Percentiles rank a stretch among this genome's conserved stretches.
These are phyloP conservation scores for Saitozyma podzolica DNA, from an alignment of 768 basidiomycete genomes.

Conservation along the genomic window DNA sequence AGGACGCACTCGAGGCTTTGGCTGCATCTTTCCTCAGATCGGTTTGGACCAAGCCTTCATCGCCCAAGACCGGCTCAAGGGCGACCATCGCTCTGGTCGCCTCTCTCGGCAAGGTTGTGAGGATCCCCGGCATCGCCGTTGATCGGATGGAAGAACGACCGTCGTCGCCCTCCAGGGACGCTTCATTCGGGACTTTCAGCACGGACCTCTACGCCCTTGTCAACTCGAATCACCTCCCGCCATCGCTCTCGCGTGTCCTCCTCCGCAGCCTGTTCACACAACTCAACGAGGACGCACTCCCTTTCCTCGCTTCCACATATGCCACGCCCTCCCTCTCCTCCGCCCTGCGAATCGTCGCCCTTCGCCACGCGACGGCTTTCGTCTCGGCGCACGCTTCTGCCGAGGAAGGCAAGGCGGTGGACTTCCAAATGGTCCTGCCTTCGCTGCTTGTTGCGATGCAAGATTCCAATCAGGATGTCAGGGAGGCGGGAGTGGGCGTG, in stretches of 20 bases:
- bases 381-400: conserved; percentile 67
- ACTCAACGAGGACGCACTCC: conserved; percentile 68
- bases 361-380: conserved; percentile 77
- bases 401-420: conserved; percentile 56
- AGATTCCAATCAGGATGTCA: conserved; percentile 38
- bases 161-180: conserved; percentile 1
- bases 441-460: conserved; percentile 40
- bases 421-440: conserved; percentile 55
- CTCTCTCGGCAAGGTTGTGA: conserved; percentile 27
- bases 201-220: conserved; percentile 67
- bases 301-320: conserved; percentile 79
- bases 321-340: conserved; percentile 28
- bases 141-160: conserved; percentile 20
- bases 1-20: background rate
- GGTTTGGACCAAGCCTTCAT: background rate
- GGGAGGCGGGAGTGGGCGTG: conserved; percentile 45
- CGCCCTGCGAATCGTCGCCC: conserved; percentile 59
- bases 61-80: background rate
- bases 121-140: conserved; percentile 8
- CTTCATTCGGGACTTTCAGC: conserved; percentile 56
- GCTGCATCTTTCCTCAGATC: background rate
- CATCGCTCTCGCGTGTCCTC: conserved; percentile 61
- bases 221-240: conserved; percentile 60
- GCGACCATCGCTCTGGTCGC: conserved; percentile 29
- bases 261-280: conserved; percentile 67